Percentiles rank a stretch among this genome's conserved stretches.
phyloP scores from a whole-genome alignment of 2,329 filamentous ascomycete genomes.

The Xylariales sp. region DNA sequence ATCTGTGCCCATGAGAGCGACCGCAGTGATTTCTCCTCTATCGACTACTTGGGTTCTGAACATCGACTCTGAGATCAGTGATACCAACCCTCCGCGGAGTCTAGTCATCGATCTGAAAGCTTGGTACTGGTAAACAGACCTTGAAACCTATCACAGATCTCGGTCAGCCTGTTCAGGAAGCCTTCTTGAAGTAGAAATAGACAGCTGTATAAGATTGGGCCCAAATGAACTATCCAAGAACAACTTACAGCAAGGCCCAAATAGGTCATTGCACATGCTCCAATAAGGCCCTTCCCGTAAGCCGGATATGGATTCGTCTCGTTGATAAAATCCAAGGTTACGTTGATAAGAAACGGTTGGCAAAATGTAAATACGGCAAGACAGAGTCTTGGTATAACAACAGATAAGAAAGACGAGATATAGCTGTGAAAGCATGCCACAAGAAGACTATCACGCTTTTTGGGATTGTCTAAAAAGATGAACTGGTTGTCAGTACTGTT shows the following conservation, averaged over 20 bases:
- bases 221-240: background rate
- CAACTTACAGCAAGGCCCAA: slow-evolving; percentile 21
- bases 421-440: background rate
- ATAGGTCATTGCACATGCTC: slow-evolving; percentile 14
- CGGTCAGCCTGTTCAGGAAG: background rate
- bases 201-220: background rate
- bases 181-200: background rate
- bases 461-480: background rate
- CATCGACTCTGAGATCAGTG: slow-evolving; percentile 17
- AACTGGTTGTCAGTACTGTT: no score
- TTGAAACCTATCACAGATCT: slow-evolving; percentile 10
- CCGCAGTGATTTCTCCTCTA: slow-evolving; percentile 17
- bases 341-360: slow-evolving; percentile 13
- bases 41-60: slow-evolving; percentile 15
- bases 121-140: slow-evolving; percentile 18
- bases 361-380: slow-evolving; percentile 9
- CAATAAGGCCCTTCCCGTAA: background rate
- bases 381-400: slow-evolving; percentile 9
- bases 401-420: slow-evolving; percentile 2
- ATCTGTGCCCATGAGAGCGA: slow-evolving; percentile 29
- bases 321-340: background rate
- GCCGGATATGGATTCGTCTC: background rate
- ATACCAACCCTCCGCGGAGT: slow-evolving; percentile 16
- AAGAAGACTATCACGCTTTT: background rate
- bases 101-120: slow-evolving; percentile 16